Evolutionary conservation across 306 rosid genomes (phyloP), one percentile per base, ranked within the genome.

Genomic region (Rosa lucieae): DNA sequence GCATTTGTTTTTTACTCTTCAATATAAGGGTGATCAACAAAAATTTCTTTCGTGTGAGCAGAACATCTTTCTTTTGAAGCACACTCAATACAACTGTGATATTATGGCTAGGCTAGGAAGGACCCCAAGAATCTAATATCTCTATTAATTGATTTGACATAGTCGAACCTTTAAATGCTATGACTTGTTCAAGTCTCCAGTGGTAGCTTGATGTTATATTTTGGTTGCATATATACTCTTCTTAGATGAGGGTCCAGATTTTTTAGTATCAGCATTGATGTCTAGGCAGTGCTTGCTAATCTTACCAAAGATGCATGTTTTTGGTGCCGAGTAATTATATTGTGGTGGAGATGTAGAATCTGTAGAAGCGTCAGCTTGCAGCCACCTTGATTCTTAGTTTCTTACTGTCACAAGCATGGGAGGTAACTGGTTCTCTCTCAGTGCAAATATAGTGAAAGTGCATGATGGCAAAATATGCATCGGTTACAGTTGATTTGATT

Each of bases 241-340:
- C 69, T 67, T 77, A 32, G 17, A 65, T 49, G 80, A 44, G 47
- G 26, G 51, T 75, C 66, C 40, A 73, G 75, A 32, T 29, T 72
- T 72, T 52, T 65, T 21, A 72, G 77, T 80, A 43, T 79, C 78
- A 39, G 51, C 56, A 53, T 61, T 23, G 42, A 43, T 48, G 53
- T 69, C 78, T 75, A 55, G 71, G 63, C 21, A 53, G 53, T 58
- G 78, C 48, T 29, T 61, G 70, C n/a, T 63, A 21, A 44, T 79
- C 53, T 49, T 20, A 52, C n/a, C 29, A 18, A 42, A 62, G 29
- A 32, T 76, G 44, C 62, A 65, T 76, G 71, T 80, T 48, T 76
- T 48, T 26, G 55, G 35, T 53, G 47, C 32, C 46, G 0, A 55
- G 5, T 37, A 44, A 29, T 46, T 70, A 32, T 53, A 6, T 9